These are phyloP conservation scores for Gnaphalium uliginosum DNA, from an alignment of 129 eudicot genomes.

Conservation along the genomic window DNA sequence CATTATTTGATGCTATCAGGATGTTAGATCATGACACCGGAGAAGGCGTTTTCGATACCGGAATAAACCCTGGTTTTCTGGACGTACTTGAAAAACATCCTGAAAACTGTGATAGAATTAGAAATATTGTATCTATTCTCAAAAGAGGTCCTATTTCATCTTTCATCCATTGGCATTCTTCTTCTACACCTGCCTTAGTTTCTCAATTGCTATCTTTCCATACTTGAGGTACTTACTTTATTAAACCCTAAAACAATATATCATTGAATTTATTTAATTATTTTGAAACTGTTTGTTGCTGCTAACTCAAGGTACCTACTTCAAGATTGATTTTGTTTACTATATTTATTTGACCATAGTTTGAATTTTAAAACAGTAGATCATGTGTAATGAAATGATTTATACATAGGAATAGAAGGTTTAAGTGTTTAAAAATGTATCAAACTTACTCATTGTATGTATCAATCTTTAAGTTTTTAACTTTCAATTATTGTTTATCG, in stretches of 20 bases:
- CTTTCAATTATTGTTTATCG: too few species aligned
- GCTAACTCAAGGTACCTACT: too few species aligned
- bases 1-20: too few species aligned
- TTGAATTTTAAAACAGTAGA: too few species aligned
- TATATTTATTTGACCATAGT: too few species aligned
- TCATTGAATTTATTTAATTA: background rate
- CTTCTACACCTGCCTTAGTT: slow-evolving; percentile 59
- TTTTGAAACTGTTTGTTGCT: background rate
- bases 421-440: too few species aligned
- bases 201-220: slow-evolving; percentile 75
- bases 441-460: too few species aligned
- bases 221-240: slow-evolving; percentile 49
- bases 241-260: background rate
- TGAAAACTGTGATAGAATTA: slow-evolving; percentile 73
- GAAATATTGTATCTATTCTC: slow-evolving; percentile 83
- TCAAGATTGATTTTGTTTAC: too few species aligned
- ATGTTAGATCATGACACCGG: slow-evolving; percentile 83
- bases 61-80: slow-evolving; percentile 81
- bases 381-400: too few species aligned
- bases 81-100: slow-evolving; percentile 93
- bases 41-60: slow-evolving; percentile 79
- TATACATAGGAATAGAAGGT: too few species aligned
- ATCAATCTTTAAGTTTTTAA: too few species aligned
- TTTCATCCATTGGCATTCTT: slow-evolving; percentile 64
- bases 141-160: slow-evolving; percentile 83